Evolutionary conservation across 176 grass and related monocot genomes (phyloP), one percentile per base, ranked within the genome.

Genomic region (Chloris gayana): DNA sequence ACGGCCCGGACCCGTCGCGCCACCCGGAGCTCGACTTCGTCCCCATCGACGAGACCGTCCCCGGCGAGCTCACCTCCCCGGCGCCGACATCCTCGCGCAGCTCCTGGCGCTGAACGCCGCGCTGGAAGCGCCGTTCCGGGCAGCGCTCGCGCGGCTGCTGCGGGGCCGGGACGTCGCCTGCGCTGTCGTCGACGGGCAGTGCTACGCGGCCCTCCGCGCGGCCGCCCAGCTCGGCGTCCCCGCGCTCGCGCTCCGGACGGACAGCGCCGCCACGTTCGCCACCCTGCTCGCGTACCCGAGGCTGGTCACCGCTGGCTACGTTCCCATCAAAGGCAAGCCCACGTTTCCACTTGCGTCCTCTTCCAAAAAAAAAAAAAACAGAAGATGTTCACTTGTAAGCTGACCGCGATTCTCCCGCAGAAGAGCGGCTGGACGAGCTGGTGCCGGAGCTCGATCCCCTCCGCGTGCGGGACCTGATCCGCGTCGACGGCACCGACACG

Each of bases 1-100:
- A 90, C 74, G 60, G 74, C 3, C 83, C 71, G 0, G 80, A 91
- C 65, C 69, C 75, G 3, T 22, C 69, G 18, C 41, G 32, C 1
- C 70, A 87, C 64, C 88, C 69, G 7, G 80, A 70, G 0, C n/a
- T 85, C 64, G 0, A 41, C 64, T 85, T 85, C 54, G 76, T 80
- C 17, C 17, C 80, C 67, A 72, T 79, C 76, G 62, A 15, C 45
- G 76, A 79, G 62, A 3, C 21, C 13, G 9, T 79, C 31, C 76
- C 76, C 61, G 30, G 33, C 61, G 61, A 51, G 6, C 29, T 51
- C 44, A 14, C 25, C n/a, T 25, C 2, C 27, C 75, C 60, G 1
- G 10, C 44, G 21, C 62, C 14, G 62, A 79, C 76, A 25, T 53
- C 21, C 31, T 27, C 45, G 0, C 10, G 44, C 63, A 27, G 64